Conservation (phyloP, 2,329 filamentous ascomycete genomes). For the Calonectria ilicicola region DNA sequence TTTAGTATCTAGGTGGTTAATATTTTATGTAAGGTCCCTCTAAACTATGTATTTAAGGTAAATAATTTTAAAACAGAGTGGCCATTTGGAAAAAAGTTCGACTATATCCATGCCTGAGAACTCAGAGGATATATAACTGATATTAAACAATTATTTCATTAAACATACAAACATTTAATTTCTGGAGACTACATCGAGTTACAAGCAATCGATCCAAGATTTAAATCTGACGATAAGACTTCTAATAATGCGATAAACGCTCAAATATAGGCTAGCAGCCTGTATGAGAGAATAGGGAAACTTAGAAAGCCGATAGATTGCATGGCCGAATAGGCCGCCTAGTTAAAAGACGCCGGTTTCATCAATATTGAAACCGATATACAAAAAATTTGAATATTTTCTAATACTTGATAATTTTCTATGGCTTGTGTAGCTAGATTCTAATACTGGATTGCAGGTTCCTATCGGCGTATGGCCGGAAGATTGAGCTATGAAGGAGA, state of each 20-base stretch:
- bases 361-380: neutral
- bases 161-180: neutral
- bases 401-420: neutral
- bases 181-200: neutral
- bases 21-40: neutral
- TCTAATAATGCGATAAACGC: neutral
- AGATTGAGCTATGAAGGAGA: slow-evolving; percentile 22
- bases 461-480: slow-evolving; percentile 24
- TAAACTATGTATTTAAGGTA: neutral
- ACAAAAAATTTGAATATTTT: neutral
- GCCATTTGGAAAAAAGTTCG: neutral
- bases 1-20: too few relatives aligned
- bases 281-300: neutral
- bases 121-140: neutral
- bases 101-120: neutral
- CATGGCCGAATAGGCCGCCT: neutral
- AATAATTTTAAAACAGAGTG: neutral
- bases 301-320: neutral
- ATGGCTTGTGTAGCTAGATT: neutral
- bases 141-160: neutral
- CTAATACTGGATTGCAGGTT: neutral
- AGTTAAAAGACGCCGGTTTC: neutral
- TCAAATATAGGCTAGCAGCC: neutral
- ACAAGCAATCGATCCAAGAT: neutral
- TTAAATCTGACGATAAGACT: neutral